These are phyloP conservation scores for Cordyceps sp. DNA, from an alignment of 2,329 filamentous ascomycete species.

Conservation along the genomic window DNA sequence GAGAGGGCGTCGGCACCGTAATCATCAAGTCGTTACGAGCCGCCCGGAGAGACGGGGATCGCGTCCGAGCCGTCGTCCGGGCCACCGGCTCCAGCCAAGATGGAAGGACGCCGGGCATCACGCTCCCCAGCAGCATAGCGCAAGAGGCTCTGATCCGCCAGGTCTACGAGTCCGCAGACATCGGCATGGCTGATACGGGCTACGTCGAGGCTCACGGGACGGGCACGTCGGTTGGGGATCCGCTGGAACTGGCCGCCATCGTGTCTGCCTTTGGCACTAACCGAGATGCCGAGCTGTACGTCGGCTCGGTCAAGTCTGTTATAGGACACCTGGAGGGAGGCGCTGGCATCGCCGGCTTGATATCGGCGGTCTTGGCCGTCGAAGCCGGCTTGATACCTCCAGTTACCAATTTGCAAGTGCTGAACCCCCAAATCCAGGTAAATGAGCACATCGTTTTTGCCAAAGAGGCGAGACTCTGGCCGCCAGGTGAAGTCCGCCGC, in stretches of 20 bases:
- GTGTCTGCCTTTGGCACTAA: slow-evolving; percentile 9
- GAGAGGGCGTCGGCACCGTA: slow-evolving; percentile 17
- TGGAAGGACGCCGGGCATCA: slow-evolving; percentile 20
- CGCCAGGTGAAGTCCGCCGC: slow-evolving; percentile 16
- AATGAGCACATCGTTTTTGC: no score
- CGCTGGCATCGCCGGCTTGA: slow-evolving; percentile 9
- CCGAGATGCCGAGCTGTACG: slow-evolving; percentile 3
- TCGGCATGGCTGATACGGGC: slow-evolving; percentile 4
- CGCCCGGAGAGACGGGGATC: slow-evolving; percentile 25
- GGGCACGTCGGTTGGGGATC: slow-evolving; percentile 21
- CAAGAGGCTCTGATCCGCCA: slow-evolving; percentile 14
- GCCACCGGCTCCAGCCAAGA: slow-evolving; percentile 20
- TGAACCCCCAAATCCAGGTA: slow-evolving; percentile 6
- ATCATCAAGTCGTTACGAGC: slow-evolving; percentile 25
- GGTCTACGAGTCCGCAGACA: slow-evolving; percentile 10
- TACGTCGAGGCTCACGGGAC: slow-evolving; percentile 12
- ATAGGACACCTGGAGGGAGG: slow-evolving; percentile 12
- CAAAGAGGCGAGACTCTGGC: slow-evolving; percentile 16
- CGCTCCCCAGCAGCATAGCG: slow-evolving; percentile 15
- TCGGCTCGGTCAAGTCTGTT: slow-evolving; percentile 11
- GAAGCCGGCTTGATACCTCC: slow-evolving; percentile 9
- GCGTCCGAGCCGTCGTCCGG: slow-evolving; percentile 16
- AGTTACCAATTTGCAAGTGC: slow-evolving; percentile 6
- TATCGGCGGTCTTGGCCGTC: slow-evolving; percentile 11
- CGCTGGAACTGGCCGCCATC: slow-evolving; percentile 18